These are phyloP conservation scores for Jaltomata sinuosa DNA, from an alignment of 257 asterid species.

Conservation along the genomic window DNA sequence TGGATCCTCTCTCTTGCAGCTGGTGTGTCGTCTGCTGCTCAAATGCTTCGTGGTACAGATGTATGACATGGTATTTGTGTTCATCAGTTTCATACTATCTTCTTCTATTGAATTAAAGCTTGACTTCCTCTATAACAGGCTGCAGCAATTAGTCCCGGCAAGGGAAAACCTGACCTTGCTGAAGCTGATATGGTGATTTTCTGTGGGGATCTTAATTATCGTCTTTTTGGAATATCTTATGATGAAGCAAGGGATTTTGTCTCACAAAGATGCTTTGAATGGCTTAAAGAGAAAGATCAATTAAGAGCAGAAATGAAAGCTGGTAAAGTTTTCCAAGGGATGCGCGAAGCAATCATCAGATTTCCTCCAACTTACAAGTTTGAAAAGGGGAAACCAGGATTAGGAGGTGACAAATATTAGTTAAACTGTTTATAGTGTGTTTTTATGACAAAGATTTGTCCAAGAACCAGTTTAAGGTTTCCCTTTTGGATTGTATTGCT, in stretches of 20 bases:
- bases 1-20: slow-evolving; percentile 79
- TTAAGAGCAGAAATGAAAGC: slow-evolving; percentile 87
- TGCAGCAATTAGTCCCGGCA: slow-evolving; percentile 37
- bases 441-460: not conserved
- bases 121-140: slow-evolving; percentile 20
- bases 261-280: slow-evolving; percentile 96
- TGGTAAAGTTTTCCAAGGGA: slow-evolving; percentile 92
- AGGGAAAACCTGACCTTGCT: slow-evolving; percentile 81
- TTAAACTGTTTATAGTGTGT: not conserved
- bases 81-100: not conserved
- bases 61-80: slow-evolving; percentile 25
- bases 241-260: slow-evolving; percentile 98
- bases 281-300: slow-evolving; percentile 97
- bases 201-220: slow-evolving; percentile 87
- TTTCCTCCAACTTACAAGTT: slow-evolving; percentile 98
- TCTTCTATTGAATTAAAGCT: not conserved
- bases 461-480: not conserved
- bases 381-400: slow-evolving; percentile 82
- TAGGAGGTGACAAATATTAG: slow-evolving; percentile 55
- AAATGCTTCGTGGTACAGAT: slow-evolving; percentile 59
- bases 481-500: not conserved
- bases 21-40: slow-evolving; percentile 87
- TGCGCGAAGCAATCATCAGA: slow-evolving; percentile 87
- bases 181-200: slow-evolving; percentile 87
- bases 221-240: slow-evolving; percentile 89